phyloP scores from a whole-genome alignment of 1,284 basidiomycete genomes.

The Cryptococcus sp. region DNA sequence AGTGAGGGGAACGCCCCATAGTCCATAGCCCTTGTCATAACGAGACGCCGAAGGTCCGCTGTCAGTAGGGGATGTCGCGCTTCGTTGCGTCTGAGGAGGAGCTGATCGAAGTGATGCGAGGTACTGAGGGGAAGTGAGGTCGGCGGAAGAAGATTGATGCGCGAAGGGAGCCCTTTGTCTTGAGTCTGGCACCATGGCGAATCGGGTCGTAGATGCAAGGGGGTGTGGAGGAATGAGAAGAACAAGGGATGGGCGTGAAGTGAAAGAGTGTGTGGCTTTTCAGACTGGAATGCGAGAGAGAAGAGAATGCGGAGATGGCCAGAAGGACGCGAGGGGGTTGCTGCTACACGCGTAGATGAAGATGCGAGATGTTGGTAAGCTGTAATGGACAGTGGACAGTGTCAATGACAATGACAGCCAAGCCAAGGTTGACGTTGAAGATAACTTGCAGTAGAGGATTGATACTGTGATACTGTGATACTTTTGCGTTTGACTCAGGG shows the following conservation, averaged over 20 bases:
- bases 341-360: too few relatives aligned
- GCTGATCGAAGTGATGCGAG: constrained; percentile 15
- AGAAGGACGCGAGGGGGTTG: too few relatives aligned
- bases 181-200: constrained; percentile 31
- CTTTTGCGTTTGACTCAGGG: too few relatives aligned
- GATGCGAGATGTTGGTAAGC: too few relatives aligned
- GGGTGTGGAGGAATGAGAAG: not conserved
- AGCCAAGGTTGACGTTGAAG: too few relatives aligned
- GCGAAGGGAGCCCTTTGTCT: constrained; percentile 47
- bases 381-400: too few relatives aligned
- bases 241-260: not conserved
- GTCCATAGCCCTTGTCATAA: constrained; percentile 6
- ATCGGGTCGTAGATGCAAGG: not conserved
- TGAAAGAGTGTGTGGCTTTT: not conserved
- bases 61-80: constrained; percentile 4
- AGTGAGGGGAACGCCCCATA: constrained; percentile 1
- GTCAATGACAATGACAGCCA: too few relatives aligned
- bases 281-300: too few relatives aligned
- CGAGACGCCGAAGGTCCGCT: constrained; percentile 2
- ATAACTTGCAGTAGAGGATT: too few relatives aligned
- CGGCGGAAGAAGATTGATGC: constrained; percentile 35
- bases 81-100: constrained; percentile 7
- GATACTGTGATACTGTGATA: too few relatives aligned
- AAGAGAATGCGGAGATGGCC: too few relatives aligned
- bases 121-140: constrained; percentile 21